Percentiles rank a stretch among this genome's conserved stretches.
These are phyloP conservation scores for Yarrowia sp. DNA, from an alignment of 805 yeast species.

Conservation along the genomic window DNA sequence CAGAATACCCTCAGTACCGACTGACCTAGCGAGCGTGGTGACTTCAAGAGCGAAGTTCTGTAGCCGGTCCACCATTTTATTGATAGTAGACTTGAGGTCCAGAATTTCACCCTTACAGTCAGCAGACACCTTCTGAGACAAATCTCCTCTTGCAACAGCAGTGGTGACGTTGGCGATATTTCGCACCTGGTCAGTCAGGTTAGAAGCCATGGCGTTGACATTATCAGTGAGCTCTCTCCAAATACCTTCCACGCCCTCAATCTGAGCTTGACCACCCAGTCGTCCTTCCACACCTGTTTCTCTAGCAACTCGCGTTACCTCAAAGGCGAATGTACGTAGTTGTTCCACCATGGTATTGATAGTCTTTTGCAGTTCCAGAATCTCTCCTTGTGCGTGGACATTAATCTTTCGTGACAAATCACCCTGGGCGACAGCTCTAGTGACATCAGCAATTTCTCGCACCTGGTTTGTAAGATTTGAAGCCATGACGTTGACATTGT, in stretches of 20 bases:
- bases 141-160: slow-evolving; percentile 80
- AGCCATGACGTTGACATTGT: slow-evolving; percentile 88
- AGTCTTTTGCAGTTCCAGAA: slow-evolving; percentile 77
- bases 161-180: slow-evolving; percentile 85
- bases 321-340: slow-evolving; percentile 75
- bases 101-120: slow-evolving; percentile 77
- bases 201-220: slow-evolving; percentile 85
- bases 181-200: slow-evolving; percentile 82
- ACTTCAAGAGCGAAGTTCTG: slow-evolving; percentile 81
- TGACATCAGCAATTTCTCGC: slow-evolving; percentile 84
- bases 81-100: slow-evolving; percentile 78
- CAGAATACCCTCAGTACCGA: slow-evolving; percentile 82
- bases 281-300: slow-evolving; percentile 90
- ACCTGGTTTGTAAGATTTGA: slow-evolving; percentile 82
- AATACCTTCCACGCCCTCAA: slow-evolving; percentile 75
- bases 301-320: slow-evolving; percentile 80
- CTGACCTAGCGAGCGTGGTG: slow-evolving; percentile 79
- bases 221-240: slow-evolving; percentile 87
- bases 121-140: slow-evolving; percentile 80
- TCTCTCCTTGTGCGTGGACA: slow-evolving; percentile 91
- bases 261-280: slow-evolving; percentile 82
- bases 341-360: slow-evolving; percentile 89
- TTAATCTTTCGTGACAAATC: slow-evolving; percentile 78
- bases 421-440: slow-evolving; percentile 84
- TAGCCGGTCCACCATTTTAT: slow-evolving; percentile 83